Conservation (phyloP, 225 moss, liverwort and hornwort species). For the Lunularia cruciata region DNA sequence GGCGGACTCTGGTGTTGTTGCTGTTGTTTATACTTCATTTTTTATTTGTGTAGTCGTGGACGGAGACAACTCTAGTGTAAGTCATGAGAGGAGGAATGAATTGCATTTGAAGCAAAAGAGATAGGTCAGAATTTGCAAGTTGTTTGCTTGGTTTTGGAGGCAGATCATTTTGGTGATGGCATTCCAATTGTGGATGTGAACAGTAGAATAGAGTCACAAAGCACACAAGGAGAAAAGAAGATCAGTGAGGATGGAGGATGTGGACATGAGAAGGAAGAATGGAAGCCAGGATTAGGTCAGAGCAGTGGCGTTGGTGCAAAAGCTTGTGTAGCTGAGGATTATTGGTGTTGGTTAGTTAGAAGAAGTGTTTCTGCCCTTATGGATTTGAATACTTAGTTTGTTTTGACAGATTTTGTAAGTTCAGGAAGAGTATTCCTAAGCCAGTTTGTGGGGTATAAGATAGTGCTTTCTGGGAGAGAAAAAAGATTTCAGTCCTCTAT, state of each 20-base stretch:
- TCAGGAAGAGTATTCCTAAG: too few species aligned
- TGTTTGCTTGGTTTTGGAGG: not conserved
- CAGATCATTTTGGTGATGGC: not conserved
- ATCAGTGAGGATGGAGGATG: not conserved
- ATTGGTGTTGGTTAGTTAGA: not conserved
- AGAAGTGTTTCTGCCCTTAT: not conserved
- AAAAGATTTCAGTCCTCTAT: slow-evolving; percentile 54
- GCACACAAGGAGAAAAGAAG: not conserved
- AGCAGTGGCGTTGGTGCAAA: slow-evolving; percentile 1
- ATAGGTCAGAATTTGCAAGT: not conserved
- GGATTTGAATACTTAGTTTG: not conserved
- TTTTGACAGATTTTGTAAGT: not conserved
- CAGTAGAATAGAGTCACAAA: not conserved
- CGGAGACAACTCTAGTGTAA: too few species aligned
- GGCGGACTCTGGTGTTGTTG: too few species aligned
- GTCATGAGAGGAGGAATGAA: not conserved
- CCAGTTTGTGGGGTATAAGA: not conserved
- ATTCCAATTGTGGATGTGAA: not conserved
- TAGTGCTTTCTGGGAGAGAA: not conserved
- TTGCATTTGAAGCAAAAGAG: not conserved
- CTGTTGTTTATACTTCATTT: too few species aligned
- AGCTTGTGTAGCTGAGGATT: not conserved
- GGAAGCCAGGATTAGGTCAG: slow-evolving; percentile 30
- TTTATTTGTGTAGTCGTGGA: too few species aligned
- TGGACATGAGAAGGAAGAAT: not conserved